Percentiles rank a stretch among this genome's conserved stretches.
Evolutionary conservation across 2,329 filamentous ascomycete genomes (phyloP).

Genomic region (Nemania diffusa): DNA sequence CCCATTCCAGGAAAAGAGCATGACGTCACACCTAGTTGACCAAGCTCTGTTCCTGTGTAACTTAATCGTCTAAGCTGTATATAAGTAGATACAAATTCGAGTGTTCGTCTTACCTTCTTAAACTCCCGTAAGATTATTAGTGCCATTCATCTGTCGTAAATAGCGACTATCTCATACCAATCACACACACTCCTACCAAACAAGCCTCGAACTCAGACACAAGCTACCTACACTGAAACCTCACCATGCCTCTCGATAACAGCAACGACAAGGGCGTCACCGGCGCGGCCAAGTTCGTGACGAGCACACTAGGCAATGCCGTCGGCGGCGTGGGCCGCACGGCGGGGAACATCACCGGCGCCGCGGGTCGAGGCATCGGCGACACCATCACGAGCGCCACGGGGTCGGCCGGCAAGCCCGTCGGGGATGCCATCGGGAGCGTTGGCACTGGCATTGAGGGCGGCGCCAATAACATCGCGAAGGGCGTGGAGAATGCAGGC

Average conservation of each 20-base stretch:
- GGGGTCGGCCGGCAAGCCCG: conserved; percentile 57
- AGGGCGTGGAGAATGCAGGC: conserved; percentile 57
- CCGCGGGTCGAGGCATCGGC: conserved; percentile 57
- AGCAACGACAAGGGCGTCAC: conserved; percentile 47
- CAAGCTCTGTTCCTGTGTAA: neutral
- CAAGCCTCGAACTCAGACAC: neutral
- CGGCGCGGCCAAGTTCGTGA: conserved; percentile 51
- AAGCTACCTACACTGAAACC: conserved; percentile 1
- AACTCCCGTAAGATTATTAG: neutral
- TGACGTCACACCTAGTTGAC: conserved; percentile 23
- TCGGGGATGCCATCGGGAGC: conserved; percentile 59
- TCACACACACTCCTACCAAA: neutral
- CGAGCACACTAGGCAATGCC: conserved; percentile 48
- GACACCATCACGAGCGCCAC: conserved; percentile 59
- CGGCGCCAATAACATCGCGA: conserved; percentile 55
- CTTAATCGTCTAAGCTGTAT: neutral
- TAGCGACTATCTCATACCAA: neutral
- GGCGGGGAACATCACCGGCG: conserved; percentile 51
- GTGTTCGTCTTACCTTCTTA: neutral
- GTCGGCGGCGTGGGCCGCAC: conserved; percentile 48
- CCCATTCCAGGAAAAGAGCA: neutral
- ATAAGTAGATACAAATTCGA: neutral
- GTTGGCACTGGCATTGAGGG: conserved; percentile 57
- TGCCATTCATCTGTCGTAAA: neutral
- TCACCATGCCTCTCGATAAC: conserved; percentile 47